These are phyloP conservation scores for Leccinum broughii DNA, from an alignment of 768 basidiomycete species.

Conservation along the genomic window DNA sequence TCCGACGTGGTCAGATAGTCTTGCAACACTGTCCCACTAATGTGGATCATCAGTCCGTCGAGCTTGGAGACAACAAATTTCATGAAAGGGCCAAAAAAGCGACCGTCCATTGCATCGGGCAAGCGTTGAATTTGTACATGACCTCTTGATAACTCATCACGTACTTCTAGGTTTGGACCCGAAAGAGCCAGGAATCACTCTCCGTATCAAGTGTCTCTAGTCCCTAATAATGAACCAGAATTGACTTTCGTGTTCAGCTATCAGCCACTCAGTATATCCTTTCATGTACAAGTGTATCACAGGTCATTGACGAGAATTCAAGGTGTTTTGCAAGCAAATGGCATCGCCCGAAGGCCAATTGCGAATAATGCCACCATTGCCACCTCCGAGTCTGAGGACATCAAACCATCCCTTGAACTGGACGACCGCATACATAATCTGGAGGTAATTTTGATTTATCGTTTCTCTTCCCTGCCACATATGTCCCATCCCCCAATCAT, in stretches of 20 bases:
- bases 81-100: background rate
- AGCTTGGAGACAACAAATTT: background rate
- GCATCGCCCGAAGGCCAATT: background rate
- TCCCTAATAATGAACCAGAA: background rate
- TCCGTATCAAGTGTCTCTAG: background rate
- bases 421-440: conserved; percentile 5
- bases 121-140: background rate
- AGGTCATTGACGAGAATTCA: background rate
- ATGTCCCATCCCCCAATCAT: background rate
- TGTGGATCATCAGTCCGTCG: background rate
- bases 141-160: background rate
- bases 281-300: background rate
- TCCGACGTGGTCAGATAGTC: conserved; percentile 2
- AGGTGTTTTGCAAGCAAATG: background rate
- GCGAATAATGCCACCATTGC: background rate
- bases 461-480: background rate
- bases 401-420: conserved; percentile 2
- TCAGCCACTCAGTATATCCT: background rate
- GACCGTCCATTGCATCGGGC: background rate
- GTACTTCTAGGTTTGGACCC: background rate
- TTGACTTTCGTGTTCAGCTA: background rate
- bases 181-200: background rate
- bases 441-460: conserved; percentile 4
- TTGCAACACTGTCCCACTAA: background rate
- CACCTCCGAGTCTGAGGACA: background rate